These are phyloP conservation scores for Aspergillus sp. DNA, from an alignment of 2,329 filamentous ascomycete genomes.

Conservation along the genomic window DNA sequence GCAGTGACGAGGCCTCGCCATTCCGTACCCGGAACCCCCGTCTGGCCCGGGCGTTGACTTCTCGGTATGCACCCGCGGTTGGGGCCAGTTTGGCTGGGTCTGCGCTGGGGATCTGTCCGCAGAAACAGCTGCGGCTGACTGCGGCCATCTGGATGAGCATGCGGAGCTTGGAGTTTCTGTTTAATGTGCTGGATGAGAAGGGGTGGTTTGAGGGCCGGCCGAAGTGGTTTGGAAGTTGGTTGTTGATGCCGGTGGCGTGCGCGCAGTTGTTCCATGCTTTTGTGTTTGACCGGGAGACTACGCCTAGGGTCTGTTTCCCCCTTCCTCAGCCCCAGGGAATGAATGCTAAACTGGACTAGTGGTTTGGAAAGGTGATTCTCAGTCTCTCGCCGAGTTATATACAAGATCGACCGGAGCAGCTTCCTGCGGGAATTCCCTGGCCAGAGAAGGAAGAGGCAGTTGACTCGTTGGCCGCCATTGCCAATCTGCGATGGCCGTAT, in stretches of 20 bases:
- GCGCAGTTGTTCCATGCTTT: slow-evolving; percentile 70
- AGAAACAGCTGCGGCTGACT: slow-evolving; percentile 63
- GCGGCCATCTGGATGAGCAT: slow-evolving; percentile 76
- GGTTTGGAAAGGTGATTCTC: slow-evolving; percentile 58
- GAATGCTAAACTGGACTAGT: slow-evolving; percentile 22
- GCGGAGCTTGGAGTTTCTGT: slow-evolving; percentile 74
- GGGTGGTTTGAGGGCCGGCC: slow-evolving; percentile 61
- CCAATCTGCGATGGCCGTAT: slow-evolving; percentile 73
- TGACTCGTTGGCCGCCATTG: slow-evolving; percentile 73
- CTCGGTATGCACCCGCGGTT: slow-evolving; percentile 75
- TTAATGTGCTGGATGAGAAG: slow-evolving; percentile 71
- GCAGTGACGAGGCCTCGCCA: slow-evolving; percentile 68
- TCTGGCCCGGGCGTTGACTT: slow-evolving; percentile 67
- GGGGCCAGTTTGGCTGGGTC: slow-evolving; percentile 82
- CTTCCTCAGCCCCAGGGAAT: slow-evolving; percentile 8
- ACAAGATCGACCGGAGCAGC: slow-evolving; percentile 59
- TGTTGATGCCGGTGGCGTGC: slow-evolving; percentile 66
- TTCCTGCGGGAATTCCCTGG: slow-evolving; percentile 62
- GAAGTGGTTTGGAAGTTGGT: slow-evolving; percentile 78
- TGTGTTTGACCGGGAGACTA: slow-evolving; percentile 68
- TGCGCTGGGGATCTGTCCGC: slow-evolving; percentile 67
- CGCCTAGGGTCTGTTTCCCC: slow-evolving; percentile 46
- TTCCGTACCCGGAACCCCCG: slow-evolving; percentile 78
- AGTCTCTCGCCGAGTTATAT: slow-evolving; percentile 71
- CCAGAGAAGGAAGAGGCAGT: slow-evolving; percentile 67